Conservation (phyloP, 495 filamentous ascomycete genomes). For the Cenococcum geophilum region DNA sequence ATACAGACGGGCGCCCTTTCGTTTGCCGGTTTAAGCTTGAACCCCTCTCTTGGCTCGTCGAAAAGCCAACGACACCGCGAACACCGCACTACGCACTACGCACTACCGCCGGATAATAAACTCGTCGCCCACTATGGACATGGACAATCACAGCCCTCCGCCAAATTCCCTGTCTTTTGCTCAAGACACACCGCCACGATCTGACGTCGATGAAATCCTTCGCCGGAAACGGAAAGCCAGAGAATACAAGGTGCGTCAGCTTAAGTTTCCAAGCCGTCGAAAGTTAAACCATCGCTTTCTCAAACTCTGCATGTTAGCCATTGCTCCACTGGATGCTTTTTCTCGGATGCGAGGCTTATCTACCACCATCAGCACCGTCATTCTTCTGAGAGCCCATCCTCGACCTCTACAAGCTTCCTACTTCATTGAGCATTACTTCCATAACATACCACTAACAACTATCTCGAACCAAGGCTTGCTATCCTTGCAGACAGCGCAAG, state of each 20-base stretch:
- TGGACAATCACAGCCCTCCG: constrained; percentile 12
- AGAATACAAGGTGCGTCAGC: constrained; percentile 35
- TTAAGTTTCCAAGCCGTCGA: not conserved
- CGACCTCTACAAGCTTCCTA: not conserved
- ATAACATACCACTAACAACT: not conserved
- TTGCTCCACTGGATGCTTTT: not conserved
- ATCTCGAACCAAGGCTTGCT: constrained; percentile 31
- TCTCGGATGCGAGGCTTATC: not conserved
- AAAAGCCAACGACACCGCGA: not conserved
- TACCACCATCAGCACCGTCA: not conserved
- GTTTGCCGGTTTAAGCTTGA: no score
- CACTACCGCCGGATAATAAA: no score
- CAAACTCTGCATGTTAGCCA: not conserved
- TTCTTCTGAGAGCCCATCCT: not conserved
- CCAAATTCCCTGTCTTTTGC: constrained; percentile 2
- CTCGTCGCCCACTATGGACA: constrained; percentile 9
- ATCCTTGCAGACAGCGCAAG: constrained; percentile 41
- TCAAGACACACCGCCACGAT: constrained; percentile 20
- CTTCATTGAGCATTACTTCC: not conserved
- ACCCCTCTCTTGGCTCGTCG: not conserved
- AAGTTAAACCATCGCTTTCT: not conserved
- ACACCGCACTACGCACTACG: no score
- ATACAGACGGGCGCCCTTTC: no score
- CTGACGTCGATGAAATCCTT: constrained; percentile 41
- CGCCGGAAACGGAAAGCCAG: constrained; percentile 40